Percentiles rank a stretch among this genome's conserved stretches.
These are phyloP conservation scores for Casuarina cunninghamiana DNA, from an alignment of 306 rosid species.

Conservation along the genomic window DNA sequence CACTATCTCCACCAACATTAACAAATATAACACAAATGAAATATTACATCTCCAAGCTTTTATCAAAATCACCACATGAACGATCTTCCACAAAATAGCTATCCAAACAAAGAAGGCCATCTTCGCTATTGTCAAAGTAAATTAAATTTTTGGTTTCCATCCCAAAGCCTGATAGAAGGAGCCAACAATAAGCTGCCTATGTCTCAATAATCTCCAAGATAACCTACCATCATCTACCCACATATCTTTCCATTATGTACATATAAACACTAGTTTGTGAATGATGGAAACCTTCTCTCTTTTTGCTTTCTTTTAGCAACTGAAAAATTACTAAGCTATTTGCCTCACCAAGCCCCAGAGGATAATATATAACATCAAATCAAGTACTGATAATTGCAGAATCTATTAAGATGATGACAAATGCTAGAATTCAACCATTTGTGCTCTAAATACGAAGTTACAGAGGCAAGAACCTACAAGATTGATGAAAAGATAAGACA, in stretches of 20 bases:
- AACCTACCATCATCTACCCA: not conserved
- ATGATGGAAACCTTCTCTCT: not conserved
- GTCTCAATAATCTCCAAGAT: not conserved
- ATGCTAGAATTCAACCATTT: slow-evolving; percentile 3
- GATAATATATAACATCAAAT: not conserved
- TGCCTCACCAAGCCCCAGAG: not conserved
- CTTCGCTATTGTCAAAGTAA: not conserved
- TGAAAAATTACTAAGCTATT: not conserved
- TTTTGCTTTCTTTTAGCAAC: not conserved
- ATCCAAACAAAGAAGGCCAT: not conserved
- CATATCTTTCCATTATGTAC: not conserved
- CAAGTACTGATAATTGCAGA: not conserved
- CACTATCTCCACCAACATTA: not conserved
- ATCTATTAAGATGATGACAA: not conserved
- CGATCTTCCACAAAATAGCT: not conserved
- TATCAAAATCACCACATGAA: not conserved
- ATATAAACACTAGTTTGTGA: not conserved
- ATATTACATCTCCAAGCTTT: not conserved
- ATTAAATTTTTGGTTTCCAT: not conserved
- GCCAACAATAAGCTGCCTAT: not conserved
- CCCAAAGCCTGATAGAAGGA: not conserved
- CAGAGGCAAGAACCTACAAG: not conserved
- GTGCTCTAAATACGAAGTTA: not conserved
- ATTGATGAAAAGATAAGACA: not conserved
- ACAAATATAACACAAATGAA: not conserved